Conservation (phyloP, 2,329 filamentous ascomycete genomes). For the Aureobasidium subglaciale region DNA sequence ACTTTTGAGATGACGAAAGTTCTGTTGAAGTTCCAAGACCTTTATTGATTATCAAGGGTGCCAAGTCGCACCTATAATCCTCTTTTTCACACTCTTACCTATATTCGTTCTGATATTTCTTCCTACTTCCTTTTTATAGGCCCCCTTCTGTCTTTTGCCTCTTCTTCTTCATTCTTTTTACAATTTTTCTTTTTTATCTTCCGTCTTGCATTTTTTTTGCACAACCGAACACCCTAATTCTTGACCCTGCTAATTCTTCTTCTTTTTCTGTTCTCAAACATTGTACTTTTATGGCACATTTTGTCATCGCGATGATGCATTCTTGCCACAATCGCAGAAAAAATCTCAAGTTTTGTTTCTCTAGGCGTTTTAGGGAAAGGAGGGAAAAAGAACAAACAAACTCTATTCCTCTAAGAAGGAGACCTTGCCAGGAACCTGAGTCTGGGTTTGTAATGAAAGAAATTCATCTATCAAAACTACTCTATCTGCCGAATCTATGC, state of each 20-base stretch:
- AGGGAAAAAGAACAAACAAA: not conserved
- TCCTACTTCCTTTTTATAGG: not conserved
- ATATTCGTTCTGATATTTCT: conserved; percentile 1
- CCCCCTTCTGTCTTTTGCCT: not conserved
- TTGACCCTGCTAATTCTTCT: not conserved
- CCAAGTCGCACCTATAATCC: conserved; percentile 3
- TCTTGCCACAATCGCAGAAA: not conserved
- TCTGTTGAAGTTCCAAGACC: not conserved
- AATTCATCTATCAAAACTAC: not conserved
- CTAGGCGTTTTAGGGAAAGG: not conserved
- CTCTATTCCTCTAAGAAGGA: too few relatives aligned
- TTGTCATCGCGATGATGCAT: too few relatives aligned
- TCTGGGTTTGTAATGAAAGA: not conserved
- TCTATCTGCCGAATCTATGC: too few relatives aligned
- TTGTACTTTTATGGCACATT: conserved; percentile 8
- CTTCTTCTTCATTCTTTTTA: conserved; percentile 10
- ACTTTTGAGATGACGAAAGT: not conserved
- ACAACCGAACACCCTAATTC: not conserved
- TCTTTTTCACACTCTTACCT: conserved; percentile 1
- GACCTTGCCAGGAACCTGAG: too few relatives aligned
- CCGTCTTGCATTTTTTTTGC: not conserved
- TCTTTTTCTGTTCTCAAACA: not conserved
- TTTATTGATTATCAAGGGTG: not conserved
- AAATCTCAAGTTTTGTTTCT: not conserved
- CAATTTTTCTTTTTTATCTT: conserved; percentile 1